These are phyloP conservation scores for Claviceps lovelessii DNA, from an alignment of 2,329 filamentous ascomycete genomes.

Conservation along the genomic window DNA sequence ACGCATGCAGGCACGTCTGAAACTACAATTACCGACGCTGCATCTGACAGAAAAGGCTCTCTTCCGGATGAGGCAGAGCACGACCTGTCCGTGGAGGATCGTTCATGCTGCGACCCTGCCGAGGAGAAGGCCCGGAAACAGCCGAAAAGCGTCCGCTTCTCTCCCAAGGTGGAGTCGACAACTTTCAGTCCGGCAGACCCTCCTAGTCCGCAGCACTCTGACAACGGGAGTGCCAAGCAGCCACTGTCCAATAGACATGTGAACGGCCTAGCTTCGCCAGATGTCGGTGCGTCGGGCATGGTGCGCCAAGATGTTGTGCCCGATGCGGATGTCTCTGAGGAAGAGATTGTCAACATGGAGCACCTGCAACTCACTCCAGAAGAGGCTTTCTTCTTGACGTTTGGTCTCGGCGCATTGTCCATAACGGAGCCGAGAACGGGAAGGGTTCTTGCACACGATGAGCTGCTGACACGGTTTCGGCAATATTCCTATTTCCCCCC, in stretches of 20 bases:
- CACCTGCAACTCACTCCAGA: constrained; percentile 85
- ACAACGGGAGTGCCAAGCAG: constrained; percentile 9
- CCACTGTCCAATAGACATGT: background rate
- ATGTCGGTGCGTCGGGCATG: background rate
- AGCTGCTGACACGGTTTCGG: constrained; percentile 54
- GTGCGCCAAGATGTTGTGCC: background rate
- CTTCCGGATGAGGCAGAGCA: background rate
- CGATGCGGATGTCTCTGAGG: background rate
- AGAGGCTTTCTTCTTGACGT: constrained; percentile 82
- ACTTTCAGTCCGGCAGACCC: constrained; percentile 41
- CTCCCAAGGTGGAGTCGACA: constrained; percentile 49
- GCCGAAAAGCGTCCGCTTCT: constrained; percentile 56
- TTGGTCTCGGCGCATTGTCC: constrained; percentile 60
- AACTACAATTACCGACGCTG: background rate
- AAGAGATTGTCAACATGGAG: constrained; percentile 41
- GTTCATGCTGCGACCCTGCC: constrained; percentile 9
- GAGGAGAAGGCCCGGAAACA: constrained; percentile 21
- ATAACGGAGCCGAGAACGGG: constrained; percentile 39
- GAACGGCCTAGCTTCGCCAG: background rate
- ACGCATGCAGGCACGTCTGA: background rate
- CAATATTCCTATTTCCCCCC: constrained; percentile 57
- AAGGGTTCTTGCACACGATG: constrained; percentile 32
- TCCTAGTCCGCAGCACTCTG: constrained; percentile 29
- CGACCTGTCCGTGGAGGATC: background rate
- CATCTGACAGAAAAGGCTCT: background rate